Percentiles rank a stretch among this genome's conserved stretches.
Conservation (phyloP, 2,329 filamentous ascomycete species). For the Tolypocladium nubicola region DNA sequence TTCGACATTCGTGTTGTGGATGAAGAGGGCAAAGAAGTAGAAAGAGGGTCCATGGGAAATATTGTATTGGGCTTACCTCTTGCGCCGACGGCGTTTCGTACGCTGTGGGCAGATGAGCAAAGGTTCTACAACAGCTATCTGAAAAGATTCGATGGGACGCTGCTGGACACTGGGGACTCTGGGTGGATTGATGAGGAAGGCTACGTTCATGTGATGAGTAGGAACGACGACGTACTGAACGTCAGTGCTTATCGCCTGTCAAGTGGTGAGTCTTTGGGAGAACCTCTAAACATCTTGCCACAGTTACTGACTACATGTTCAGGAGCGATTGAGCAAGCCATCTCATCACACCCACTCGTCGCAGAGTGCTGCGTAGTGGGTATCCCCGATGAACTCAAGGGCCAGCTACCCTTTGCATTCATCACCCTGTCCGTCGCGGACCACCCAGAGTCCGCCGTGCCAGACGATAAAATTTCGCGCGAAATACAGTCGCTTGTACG, state of each 20-base stretch:
- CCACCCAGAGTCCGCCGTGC: slow-evolving; percentile 40
- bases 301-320: background rate
- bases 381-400: slow-evolving; percentile 77
- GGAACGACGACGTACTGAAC: slow-evolving; percentile 81
- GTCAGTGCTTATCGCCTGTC: slow-evolving; percentile 86
- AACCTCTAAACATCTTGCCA: background rate
- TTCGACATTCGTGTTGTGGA: slow-evolving; percentile 82
- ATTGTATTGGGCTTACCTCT: slow-evolving; percentile 77
- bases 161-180: slow-evolving; percentile 85
- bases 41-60: slow-evolving; percentile 74
- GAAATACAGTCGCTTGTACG: slow-evolving; percentile 68
- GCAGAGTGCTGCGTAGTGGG: slow-evolving; percentile 80
- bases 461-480: slow-evolving; percentile 27
- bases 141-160: slow-evolving; percentile 68
- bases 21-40: slow-evolving; percentile 63
- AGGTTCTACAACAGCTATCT: slow-evolving; percentile 80
- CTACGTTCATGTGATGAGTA: slow-evolving; percentile 53
- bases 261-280: slow-evolving; percentile 49
- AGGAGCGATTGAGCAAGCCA: slow-evolving; percentile 85
- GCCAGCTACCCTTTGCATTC: slow-evolving; percentile 86
- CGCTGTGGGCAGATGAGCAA: slow-evolving; percentile 75
- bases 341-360: slow-evolving; percentile 68
- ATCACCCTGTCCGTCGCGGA: slow-evolving; percentile 43
- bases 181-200: slow-evolving; percentile 72
- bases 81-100: slow-evolving; percentile 77